Percentiles rank a stretch among this genome's conserved stretches.
phyloP scores from a whole-genome alignment of 2,329 filamentous ascomycete species.

The Tolypocladium tundrense region DNA sequence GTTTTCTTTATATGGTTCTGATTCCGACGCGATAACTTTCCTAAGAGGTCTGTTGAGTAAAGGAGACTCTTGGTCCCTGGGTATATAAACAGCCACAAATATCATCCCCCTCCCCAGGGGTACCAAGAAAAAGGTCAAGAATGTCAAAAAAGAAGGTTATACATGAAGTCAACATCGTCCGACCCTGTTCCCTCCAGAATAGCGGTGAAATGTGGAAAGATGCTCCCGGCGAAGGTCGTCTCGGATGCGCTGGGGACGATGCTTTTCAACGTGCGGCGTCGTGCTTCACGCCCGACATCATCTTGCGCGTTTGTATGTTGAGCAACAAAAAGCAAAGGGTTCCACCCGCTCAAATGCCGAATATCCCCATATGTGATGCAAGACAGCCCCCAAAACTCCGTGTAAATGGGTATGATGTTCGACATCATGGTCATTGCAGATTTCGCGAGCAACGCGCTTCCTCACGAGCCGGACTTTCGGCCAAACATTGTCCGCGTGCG shows the following conservation, averaged over 20 bases:
- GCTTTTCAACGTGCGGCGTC: neutral
- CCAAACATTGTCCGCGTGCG: constrained; percentile 66
- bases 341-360: constrained; percentile 10
- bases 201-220: neutral
- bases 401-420: constrained; percentile 19
- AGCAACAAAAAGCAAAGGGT: constrained; percentile 4
- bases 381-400: constrained; percentile 19
- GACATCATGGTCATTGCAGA: constrained; percentile 19
- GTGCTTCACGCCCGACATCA: neutral
- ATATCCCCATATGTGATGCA: constrained; percentile 5
- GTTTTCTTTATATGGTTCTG: no score
- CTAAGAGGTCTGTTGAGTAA: neutral
- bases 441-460: neutral
- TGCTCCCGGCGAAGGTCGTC: neutral
- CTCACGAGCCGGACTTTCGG: constrained; percentile 19
- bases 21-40: neutral
- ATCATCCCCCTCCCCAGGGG: neutral
- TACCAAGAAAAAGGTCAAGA: neutral
- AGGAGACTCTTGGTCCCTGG: neutral
- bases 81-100: constrained; percentile 5
- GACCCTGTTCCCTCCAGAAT: neutral
- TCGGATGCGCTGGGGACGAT: neutral
- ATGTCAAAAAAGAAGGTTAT: neutral
- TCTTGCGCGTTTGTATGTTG: neutral
- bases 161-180: constrained; percentile 1